phyloP scores from a whole-genome alignment of 2,329 filamentous ascomycete genomes.

The Capronia epimyces region DNA sequence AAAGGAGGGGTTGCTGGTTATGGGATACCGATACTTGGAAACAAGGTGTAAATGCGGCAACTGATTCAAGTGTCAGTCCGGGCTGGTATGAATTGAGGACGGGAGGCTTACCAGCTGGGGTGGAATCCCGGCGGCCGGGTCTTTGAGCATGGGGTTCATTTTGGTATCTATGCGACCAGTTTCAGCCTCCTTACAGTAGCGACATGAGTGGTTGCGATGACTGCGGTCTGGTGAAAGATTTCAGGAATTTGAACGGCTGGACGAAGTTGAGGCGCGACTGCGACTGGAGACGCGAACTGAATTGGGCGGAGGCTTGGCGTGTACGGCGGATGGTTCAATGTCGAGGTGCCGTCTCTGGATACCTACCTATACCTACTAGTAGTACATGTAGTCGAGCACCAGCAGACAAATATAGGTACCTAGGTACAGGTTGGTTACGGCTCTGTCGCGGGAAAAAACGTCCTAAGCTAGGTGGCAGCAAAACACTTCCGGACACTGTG shows the following conservation, averaged over 20 bases:
- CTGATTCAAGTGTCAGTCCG: conserved; percentile 41
- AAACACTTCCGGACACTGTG: background rate
- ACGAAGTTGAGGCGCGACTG: conserved; percentile 9
- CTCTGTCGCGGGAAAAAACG: too few species aligned
- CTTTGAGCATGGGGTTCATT: conserved; percentile 32
- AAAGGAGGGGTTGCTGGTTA: conserved; percentile 63
- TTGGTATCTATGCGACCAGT: background rate
- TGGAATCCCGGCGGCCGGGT: conserved; percentile 47
- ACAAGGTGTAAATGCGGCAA: conserved; percentile 85
- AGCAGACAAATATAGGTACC: too few species aligned
- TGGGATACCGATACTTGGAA: conserved; percentile 74
- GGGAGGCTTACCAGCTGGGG: conserved; percentile 38
- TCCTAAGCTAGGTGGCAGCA: too few species aligned
- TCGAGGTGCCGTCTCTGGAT: background rate
- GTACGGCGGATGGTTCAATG: background rate
- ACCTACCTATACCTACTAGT: too few species aligned
- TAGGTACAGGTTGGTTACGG: too few species aligned
- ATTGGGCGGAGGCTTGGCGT: conserved; percentile 7
- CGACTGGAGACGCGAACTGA: conserved; percentile 7
- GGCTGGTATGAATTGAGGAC: background rate
- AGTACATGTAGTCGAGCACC: too few species aligned
- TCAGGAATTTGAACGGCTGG: background rate
- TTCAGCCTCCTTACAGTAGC: background rate
- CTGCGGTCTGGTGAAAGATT: background rate
- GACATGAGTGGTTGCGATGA: background rate